phyloP scores from a whole-genome alignment of 768 basidiomycete genomes.

The Auriscalpium vulgare region DNA sequence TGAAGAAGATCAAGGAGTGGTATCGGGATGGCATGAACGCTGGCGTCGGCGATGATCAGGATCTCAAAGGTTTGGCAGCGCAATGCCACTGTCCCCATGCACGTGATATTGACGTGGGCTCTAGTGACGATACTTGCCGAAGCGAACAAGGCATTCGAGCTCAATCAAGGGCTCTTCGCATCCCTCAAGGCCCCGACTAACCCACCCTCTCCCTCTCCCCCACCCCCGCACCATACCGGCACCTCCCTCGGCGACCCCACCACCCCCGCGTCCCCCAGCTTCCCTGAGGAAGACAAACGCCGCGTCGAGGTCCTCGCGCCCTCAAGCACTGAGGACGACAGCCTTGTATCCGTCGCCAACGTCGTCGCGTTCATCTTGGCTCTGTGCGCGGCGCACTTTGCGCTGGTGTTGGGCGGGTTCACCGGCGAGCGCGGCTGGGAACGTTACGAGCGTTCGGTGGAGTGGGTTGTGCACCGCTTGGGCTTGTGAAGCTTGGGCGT shows the following conservation, averaged over 20 bases:
- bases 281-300: background rate
- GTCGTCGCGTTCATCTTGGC: constrained; percentile 25
- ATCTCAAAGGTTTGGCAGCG: constrained; percentile 22
- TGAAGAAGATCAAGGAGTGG: constrained; percentile 72
- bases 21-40: constrained; percentile 39
- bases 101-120: background rate
- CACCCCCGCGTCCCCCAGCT: background rate
- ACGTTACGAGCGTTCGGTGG: constrained; percentile 13
- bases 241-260: constrained; percentile 8
- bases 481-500: too few relatives aligned
- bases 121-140: constrained; percentile 23
- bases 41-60: constrained; percentile 25
- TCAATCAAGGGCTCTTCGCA: constrained; percentile 26
- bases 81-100: background rate
- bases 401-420: constrained; percentile 23
- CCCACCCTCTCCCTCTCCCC: background rate
- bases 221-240: constrained; percentile 3
- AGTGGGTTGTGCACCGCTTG: background rate
- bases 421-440: constrained; percentile 18
- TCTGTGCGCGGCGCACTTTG: constrained; percentile 21
- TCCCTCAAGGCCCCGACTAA: constrained; percentile 16
- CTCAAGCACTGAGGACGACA: background rate
- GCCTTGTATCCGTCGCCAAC: constrained; percentile 7
- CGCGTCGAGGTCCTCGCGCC: constrained; percentile 3
- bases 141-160: constrained; percentile 25